Conservation (phyloP, 1,139 yeast species). For the Sporopachydermia cereana region DNA sequence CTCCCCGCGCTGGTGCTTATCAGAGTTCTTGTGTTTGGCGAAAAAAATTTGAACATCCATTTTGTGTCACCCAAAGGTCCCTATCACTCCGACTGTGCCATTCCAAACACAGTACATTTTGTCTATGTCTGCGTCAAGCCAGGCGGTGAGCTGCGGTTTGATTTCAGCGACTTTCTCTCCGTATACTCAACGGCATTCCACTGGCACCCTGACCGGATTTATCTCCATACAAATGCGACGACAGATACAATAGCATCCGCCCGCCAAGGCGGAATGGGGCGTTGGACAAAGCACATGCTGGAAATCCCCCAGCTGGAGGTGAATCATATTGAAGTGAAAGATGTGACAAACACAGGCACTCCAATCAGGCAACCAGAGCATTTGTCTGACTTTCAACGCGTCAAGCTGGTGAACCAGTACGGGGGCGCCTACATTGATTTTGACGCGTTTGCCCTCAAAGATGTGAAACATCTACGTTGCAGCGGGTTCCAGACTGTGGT, state of each 20-base stretch:
- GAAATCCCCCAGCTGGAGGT: neutral
- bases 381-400: neutral
- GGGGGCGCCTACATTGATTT: constrained; percentile 3
- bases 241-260: neutral
- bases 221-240: neutral
- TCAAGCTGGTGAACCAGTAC: neutral
- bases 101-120: neutral
- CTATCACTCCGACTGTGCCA: neutral
- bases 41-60: too few relatives aligned
- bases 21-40: too few relatives aligned
- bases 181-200: neutral
- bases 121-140: neutral
- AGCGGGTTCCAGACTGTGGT: neutral
- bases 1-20: too few relatives aligned
- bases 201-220: neutral
- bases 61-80: too few relatives aligned
- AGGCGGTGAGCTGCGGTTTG: neutral
- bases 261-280: neutral
- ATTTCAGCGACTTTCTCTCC: constrained; percentile 1
- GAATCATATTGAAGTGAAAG: neutral
- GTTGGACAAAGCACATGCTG: neutral
- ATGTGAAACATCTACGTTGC: neutral
- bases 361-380: neutral
- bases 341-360: neutral
- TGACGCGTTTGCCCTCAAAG: constrained; percentile 1